Percentiles rank a stretch among this genome's conserved stretches.
Evolutionary conservation across 306 rosid species (phyloP).

Genomic region (Quercus robur): DNA sequence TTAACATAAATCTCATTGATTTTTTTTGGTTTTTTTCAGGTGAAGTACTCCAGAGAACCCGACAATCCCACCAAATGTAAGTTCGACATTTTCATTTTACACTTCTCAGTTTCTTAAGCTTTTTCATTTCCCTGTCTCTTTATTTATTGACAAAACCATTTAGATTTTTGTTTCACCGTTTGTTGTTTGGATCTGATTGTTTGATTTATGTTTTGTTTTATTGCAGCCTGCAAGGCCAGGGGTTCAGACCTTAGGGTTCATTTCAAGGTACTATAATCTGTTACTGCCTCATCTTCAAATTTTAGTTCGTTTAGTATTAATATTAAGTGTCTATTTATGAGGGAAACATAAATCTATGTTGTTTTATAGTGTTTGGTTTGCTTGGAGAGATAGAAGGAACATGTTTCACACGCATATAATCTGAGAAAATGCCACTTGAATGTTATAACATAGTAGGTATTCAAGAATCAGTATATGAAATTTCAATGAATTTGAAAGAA

Average conservation of each 20-base stretch:
- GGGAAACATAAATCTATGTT: not conserved
- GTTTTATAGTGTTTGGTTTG: not conserved
- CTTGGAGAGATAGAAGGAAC: not conserved
- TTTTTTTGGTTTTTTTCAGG: conserved; percentile 37
- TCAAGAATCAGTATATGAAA: not conserved
- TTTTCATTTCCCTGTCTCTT: not conserved
- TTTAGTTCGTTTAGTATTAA: not conserved
- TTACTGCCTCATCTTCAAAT: no score
- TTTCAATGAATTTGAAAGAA: no score
- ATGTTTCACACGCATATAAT: not conserved
- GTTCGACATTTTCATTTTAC: not conserved
- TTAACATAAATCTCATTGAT: not conserved
- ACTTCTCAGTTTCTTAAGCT: not conserved
- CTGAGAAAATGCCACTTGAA: not conserved
- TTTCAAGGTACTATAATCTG: conserved; percentile 59
- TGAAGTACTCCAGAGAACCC: conserved; percentile 94
- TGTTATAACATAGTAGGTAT: not conserved
- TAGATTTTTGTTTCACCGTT: not conserved
- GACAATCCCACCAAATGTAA: conserved; percentile 85
- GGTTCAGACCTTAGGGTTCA: conserved; percentile 91
- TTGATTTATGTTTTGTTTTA: not conserved
- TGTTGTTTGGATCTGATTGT: conserved; percentile 10
- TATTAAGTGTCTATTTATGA: not conserved
- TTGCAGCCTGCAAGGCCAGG: conserved; percentile 95
- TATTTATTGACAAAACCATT: no score